Evolutionary conservation across 306 rosid genomes (phyloP).

Genomic region (Castanospermum australe): DNA sequence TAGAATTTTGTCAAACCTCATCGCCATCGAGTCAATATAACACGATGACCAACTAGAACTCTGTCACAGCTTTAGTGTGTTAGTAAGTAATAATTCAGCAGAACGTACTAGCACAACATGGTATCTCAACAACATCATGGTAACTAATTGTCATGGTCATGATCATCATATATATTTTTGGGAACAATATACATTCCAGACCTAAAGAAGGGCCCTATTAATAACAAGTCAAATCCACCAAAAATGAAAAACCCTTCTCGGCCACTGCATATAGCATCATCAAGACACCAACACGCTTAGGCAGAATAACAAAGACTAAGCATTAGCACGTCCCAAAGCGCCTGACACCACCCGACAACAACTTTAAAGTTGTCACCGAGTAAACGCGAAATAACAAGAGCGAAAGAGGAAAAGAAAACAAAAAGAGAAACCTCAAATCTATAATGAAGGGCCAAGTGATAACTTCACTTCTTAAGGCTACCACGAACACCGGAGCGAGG

Average conservation of each 20-base stretch:
- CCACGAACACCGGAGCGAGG: slow-evolving; percentile 63
- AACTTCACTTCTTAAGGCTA: slow-evolving; percentile 51
- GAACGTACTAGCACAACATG: neutral
- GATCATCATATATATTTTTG: too few relatives aligned
- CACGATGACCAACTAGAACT: neutral
- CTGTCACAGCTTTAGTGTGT: too few relatives aligned
- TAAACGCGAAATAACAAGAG: neutral
- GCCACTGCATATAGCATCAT: slow-evolving; percentile 7
- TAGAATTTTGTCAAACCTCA: neutral
- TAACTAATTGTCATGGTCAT: neutral
- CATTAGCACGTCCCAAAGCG: slow-evolving; percentile 22
- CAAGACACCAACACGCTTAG: slow-evolving; percentile 1
- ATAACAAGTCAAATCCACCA: slow-evolving; percentile 5
- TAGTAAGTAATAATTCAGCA: neutral
- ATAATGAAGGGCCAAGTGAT: neutral
- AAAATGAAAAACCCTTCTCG: slow-evolving; percentile 26
- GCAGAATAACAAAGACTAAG: neutral
- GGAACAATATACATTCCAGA: slow-evolving; percentile 30
- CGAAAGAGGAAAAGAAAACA: neutral
- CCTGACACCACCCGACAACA: slow-evolving; percentile 4
- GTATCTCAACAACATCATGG: neutral
- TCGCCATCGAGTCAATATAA: neutral
- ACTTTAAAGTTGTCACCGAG: neutral
- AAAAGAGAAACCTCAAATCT: neutral
- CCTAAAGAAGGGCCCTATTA: slow-evolving; percentile 26